A percentile compares a stretch with the other conserved stretches of the same genome.
Evolutionary conservation across 2,329 filamentous ascomycete species (phyloP).

Genomic region (Knufia petricola): DNA sequence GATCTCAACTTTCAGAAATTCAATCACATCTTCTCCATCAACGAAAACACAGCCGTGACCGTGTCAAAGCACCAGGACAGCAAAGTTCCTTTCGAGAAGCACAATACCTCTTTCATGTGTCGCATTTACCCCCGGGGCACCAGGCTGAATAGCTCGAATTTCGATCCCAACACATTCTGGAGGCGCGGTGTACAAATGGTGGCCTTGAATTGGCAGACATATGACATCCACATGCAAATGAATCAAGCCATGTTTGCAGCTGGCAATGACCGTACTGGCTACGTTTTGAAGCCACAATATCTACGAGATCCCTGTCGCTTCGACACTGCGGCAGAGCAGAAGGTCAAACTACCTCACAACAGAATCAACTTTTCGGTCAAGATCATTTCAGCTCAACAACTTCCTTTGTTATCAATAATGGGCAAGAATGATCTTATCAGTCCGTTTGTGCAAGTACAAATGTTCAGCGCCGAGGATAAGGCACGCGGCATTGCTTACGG

Average conservation of each 20-base stretch:
- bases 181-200: conserved; percentile 94
- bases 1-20: conserved; percentile 68
- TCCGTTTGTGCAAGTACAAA: conserved; percentile 88
- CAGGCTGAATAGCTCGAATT: conserved; percentile 81
- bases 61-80: conserved; percentile 65
- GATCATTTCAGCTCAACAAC: conserved; percentile 86
- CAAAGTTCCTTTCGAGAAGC: conserved; percentile 70
- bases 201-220: conserved; percentile 96
- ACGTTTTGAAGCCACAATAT: conserved; percentile 84
- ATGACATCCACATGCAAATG: conserved; percentile 88
- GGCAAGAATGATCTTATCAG: conserved; percentile 69
- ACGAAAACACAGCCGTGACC: conserved; percentile 76
- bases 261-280: conserved; percentile 75
- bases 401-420: conserved; percentile 70
- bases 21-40: conserved; percentile 94
- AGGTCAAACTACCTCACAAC: conserved; percentile 30
- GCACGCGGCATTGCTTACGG: conserved; percentile 60
- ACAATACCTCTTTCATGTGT: conserved; percentile 88
- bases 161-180: conserved; percentile 90
- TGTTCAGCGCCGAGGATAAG: conserved; percentile 90
- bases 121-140: conserved; percentile 82
- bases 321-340: conserved; percentile 26
- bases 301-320: conserved; percentile 44
- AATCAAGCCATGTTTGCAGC: conserved; percentile 97
- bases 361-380: conserved; percentile 74